Evolutionary conservation across 192 early-diverging fungal species (phyloP), one percentile per base, ranked within the genome.

Genomic region (Entomortierella lignicola): DNA sequence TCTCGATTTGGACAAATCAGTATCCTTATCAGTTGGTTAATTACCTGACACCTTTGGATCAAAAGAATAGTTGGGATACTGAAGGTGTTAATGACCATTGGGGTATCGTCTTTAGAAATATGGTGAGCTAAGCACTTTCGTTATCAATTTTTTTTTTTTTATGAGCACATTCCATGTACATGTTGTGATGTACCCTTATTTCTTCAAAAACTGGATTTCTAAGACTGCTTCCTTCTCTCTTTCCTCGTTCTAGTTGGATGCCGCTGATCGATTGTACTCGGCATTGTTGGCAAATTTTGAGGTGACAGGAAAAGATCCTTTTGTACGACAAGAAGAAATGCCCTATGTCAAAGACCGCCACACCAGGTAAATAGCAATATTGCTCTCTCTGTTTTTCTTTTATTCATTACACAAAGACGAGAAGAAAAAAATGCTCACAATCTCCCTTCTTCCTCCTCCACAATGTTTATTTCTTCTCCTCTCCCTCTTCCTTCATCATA

Each of bases 1-100:
- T 89, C 53, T 84, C 86, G 18, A 81, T 89, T 25, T 89, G 88
- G 88, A 85, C 82, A 18, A 89, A 89, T 55, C 86, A 89, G 57
- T 89, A 87, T 50, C 88, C 88, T 18, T 89, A 83, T 63, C 72
- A 87, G 41, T 52, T 89, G 8, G 82, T 77, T 23, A 86, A 87
- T 57, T 83, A 82, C 13, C 66, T 83, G 20, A 85, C 61, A 21
- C 74, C 83, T 25, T 54, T 82, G 57, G 81, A 82, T 32, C 72
- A 85, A 56, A 81, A 72, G 50, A 66, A 73, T 30, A 72, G 80
- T 11, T 86, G 83, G 81, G 77, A 75, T 26, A 77, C 66, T 25
- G 82, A 85, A 34, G 58, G 71, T n/a, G 77, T 84, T 20, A 70
- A 48, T 50, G 85, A 87, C 55, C 84, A 85, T 23, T 81, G 82